phyloP scores from a whole-genome alignment of 2,329 filamentous ascomycete species.

The Byssothecium circinans region DNA sequence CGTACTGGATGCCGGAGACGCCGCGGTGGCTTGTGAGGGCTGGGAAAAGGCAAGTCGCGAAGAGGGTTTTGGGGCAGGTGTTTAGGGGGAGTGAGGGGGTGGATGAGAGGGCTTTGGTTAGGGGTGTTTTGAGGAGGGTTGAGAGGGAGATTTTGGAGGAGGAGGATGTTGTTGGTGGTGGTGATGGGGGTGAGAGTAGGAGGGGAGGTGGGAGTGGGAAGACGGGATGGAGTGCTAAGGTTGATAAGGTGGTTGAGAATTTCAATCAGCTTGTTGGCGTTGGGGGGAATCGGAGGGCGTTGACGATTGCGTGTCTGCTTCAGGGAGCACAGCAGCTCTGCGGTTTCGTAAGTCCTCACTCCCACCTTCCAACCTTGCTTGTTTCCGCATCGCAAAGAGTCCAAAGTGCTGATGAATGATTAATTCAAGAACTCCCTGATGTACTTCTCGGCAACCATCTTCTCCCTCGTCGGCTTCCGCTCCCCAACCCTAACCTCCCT shows the following conservation, averaged over 20 bases:
- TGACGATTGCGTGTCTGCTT: conserved; percentile 82
- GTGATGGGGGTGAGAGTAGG: conserved; percentile 40
- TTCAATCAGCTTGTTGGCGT: conserved; percentile 50
- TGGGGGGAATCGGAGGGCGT: conserved; percentile 66
- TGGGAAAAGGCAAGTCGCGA: conserved; percentile 64
- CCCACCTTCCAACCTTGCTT: neutral
- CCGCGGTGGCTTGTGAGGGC: conserved; percentile 82
- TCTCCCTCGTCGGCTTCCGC: conserved; percentile 50
- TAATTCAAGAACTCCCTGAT: conserved; percentile 46
- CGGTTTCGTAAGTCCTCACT: conserved; percentile 48
- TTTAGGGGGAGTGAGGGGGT: conserved; percentile 51
- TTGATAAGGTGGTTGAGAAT: conserved; percentile 57
- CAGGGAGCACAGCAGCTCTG: conserved; percentile 88
- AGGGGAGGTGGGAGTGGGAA: conserved; percentile 29
- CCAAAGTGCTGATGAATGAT: neutral
- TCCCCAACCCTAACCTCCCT: conserved; percentile 50
- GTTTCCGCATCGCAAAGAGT: neutral
- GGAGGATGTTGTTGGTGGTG: conserved; percentile 51
- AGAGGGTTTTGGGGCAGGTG: conserved; percentile 64
- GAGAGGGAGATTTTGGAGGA: conserved; percentile 75
- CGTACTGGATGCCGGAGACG: conserved; percentile 80
- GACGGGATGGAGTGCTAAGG: conserved; percentile 32
- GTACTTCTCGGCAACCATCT: conserved; percentile 54
- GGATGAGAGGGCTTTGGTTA: conserved; percentile 53
- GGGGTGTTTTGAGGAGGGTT: conserved; percentile 67